Base-by-base conservation (phyloP, 768 basidiomycete genomes). In the Agrocybe chaxingu region DNA sequence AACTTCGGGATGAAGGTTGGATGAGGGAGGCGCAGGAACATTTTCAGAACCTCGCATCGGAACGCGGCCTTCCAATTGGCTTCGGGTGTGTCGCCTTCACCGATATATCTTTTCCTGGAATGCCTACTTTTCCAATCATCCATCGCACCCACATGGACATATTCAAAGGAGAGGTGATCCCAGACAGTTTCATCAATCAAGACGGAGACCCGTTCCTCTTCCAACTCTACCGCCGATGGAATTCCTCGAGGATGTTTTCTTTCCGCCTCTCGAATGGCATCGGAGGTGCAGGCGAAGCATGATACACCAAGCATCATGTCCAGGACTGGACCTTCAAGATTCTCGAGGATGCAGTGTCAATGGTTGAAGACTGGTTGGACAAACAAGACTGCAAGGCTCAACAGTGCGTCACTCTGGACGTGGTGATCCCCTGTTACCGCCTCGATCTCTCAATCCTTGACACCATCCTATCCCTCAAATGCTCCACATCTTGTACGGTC, bases 121-220 rank as follows among this genome's bases (percentile, higher is more conserved):
- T 84, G 79, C 81, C 80, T 0, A 82, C 81, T 0, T 82, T 83
- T 55, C 82, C 83, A 0, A 67, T 82, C 45, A 44, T 84, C 39
- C 79, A 82, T 50, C 72, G 74, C 19, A 75, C 66, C 0, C 82
- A 84, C 56, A 65, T 84, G 61, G 74, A 81, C 30, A 75, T 81
- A 39, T 84, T 84, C 54, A 50, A 62, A 0, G 79, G 80, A 4
- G 61, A 70, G 8, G 67, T 82, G 18, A 59, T 84, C 10, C 81
- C 82, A 0, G 66, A 75, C 10, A 54, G 64, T 18, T 84, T 82
- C 59, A 60, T 80, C 38, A 82, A 82, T 52, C 82, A 84, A 58
- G 82, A 82, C 42, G 80, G 79, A 0, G 78, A 82, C 45, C 77
- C 79, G 0, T 84, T 73, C 61, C 58, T 84, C 1, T 84, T 70